Evolutionary conservation across 2,329 filamentous ascomycete genomes (phyloP).

Genomic region (Exophiala dermatitidis): DNA sequence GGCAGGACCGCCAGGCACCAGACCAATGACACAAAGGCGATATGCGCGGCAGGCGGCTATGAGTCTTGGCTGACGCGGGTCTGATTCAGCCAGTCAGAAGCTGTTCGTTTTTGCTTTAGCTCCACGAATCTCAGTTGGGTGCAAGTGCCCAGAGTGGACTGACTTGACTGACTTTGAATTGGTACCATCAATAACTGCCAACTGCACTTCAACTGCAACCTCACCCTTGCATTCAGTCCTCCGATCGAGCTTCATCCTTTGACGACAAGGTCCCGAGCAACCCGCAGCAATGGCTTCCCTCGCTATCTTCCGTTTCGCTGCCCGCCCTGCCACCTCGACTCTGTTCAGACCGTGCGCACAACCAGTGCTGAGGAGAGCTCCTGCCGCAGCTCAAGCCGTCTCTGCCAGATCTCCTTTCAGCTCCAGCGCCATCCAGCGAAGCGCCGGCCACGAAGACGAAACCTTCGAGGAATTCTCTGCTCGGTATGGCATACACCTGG

Average conservation of each 20-base stretch:
- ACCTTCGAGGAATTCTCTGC: conserved; percentile 98
- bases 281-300: conserved; percentile 56
- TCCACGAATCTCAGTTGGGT: background rate
- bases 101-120: conserved; percentile 1
- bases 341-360: conserved; percentile 24
- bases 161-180: conserved; percentile 1
- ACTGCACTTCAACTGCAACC: conserved; percentile 5
- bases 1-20: conserved; percentile 2
- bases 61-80: background rate
- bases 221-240: conserved; percentile 6
- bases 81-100: background rate
- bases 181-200: conserved; percentile 2
- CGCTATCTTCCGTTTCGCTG: conserved; percentile 63
- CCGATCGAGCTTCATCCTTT: conserved; percentile 7
- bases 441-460: conserved; percentile 72
- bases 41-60: background rate
- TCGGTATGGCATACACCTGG: conserved; percentile 56
- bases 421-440: conserved; percentile 50
- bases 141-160: background rate
- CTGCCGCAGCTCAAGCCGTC: conserved; percentile 19
- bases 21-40: background rate
- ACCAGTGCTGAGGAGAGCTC: conserved; percentile 23
- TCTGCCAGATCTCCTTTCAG: conserved; percentile 33
- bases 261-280: conserved; percentile 2
- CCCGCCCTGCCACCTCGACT: conserved; percentile 49